Conservation (phyloP, 148 eudicot genomes). For the Chenopodium album region DNA sequence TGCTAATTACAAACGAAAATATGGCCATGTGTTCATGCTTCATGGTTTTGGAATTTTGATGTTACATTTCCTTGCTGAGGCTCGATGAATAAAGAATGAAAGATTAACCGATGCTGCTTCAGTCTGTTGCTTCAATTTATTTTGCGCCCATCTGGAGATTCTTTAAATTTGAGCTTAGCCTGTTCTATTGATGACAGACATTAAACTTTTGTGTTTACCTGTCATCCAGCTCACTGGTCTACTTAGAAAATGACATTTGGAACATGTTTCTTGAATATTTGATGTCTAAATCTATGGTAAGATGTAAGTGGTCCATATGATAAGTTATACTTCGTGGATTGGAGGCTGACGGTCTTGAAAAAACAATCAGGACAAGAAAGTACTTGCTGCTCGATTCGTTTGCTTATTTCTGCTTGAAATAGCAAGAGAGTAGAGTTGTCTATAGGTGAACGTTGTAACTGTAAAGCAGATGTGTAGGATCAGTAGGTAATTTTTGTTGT, state of each 20-base stretch:
- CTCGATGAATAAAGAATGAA: neutral
- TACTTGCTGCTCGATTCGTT: neutral
- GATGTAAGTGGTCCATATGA: neutral
- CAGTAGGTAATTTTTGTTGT: slow-evolving; percentile 21
- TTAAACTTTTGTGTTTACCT: neutral
- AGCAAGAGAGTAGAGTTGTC: slow-evolving; percentile 20
- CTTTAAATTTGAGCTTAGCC: neutral
- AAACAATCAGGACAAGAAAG: neutral
- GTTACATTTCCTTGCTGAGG: neutral
- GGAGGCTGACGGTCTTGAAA: neutral
- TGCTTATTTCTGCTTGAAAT: slow-evolving; percentile 17
- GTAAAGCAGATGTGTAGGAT: slow-evolving; percentile 32
- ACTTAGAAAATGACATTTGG: neutral
- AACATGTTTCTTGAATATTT: neutral
- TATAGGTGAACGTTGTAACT: slow-evolving; percentile 25
- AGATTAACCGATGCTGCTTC: neutral
- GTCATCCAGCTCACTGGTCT: neutral
- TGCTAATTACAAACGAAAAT: neutral
- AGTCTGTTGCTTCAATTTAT: slow-evolving; percentile 6
- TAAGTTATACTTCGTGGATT: neutral
- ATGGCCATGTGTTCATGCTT: no score
- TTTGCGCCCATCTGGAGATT: neutral
- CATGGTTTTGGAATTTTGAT: neutral
- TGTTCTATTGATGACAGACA: neutral
- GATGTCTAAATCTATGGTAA: neutral